A percentile compares a stretch with the other conserved stretches of the same genome.
phyloP scores from a whole-genome alignment of 768 basidiomycete species.

The Mycena chlorophos region DNA sequence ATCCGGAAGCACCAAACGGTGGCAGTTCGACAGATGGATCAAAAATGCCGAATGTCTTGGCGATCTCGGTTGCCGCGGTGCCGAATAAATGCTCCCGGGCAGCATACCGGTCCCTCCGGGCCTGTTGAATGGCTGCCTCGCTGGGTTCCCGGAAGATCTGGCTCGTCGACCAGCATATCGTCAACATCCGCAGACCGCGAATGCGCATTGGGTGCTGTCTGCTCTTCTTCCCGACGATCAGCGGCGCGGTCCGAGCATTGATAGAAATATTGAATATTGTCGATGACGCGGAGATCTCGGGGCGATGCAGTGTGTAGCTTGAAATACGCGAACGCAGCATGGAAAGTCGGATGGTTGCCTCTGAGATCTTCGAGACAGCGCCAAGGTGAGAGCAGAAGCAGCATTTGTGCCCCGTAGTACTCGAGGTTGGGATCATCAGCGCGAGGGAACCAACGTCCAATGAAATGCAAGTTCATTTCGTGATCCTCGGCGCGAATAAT shows the following conservation, averaged over 20 bases:
- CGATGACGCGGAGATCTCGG: slow-evolving; percentile 16
- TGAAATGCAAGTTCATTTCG: slow-evolving; percentile 39
- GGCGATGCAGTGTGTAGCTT: background rate
- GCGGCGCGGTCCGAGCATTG: slow-evolving; percentile 25
- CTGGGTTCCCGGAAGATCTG: background rate
- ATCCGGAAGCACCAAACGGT: background rate
- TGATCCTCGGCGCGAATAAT: slow-evolving; percentile 28
- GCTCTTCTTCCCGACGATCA: slow-evolving; percentile 2
- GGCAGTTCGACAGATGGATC: background rate
- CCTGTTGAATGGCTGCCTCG: background rate
- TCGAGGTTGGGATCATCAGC: slow-evolving; percentile 16
- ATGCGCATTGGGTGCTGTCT: background rate
- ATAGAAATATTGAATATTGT: slow-evolving; percentile 37
- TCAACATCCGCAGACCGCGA: background rate
- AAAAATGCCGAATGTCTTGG: background rate
- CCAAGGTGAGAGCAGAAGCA: slow-evolving; percentile 40
- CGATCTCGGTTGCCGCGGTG: background rate
- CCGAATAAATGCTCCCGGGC: background rate
- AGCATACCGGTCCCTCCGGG: background rate
- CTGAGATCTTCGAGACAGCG: slow-evolving; percentile 26
- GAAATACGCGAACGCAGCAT: slow-evolving; percentile 25
- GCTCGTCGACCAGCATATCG: background rate
- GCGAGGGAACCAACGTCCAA: slow-evolving; percentile 30
- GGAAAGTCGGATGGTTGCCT: slow-evolving; percentile 14
- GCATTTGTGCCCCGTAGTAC: slow-evolving; percentile 32